Evolutionary conservation across 306 rosid genomes (phyloP).

Genomic region (Begonia loranthoides): DNA sequence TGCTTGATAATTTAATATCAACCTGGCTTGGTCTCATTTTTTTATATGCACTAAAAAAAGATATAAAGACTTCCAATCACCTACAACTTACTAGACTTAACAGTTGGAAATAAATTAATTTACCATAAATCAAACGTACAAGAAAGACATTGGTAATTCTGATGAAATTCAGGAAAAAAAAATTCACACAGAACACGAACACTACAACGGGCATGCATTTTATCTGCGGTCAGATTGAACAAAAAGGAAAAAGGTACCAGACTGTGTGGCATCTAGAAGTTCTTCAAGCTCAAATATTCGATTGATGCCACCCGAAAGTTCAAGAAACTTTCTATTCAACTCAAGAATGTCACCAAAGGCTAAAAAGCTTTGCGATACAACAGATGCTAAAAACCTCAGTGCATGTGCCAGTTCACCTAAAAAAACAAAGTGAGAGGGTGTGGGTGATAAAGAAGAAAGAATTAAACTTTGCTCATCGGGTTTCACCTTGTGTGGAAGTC

Average conservation of each 20-base stretch:
- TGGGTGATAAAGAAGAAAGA: slow-evolving; percentile 6
- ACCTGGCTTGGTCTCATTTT: too few relatives aligned
- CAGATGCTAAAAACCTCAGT: slow-evolving; percentile 92
- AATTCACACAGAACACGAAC: too few relatives aligned
- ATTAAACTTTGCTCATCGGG: slow-evolving; percentile 1
- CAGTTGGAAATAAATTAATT: background rate
- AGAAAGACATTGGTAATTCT: background rate
- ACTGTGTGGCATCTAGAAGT: slow-evolving; percentile 66
- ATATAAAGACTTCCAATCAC: too few relatives aligned
- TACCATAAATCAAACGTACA: background rate
- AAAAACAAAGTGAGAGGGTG: slow-evolving; percentile 6
- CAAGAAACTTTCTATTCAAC: slow-evolving; percentile 73
- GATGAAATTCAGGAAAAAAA: too few relatives aligned
- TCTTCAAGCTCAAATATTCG: slow-evolving; percentile 94
- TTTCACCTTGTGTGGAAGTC: slow-evolving; percentile 68
- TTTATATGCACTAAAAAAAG: too few relatives aligned
- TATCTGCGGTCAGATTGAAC: background rate
- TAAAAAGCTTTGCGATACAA: slow-evolving; percentile 96
- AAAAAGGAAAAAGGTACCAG: slow-evolving; percentile 37
- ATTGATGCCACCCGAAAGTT: slow-evolving; percentile 87
- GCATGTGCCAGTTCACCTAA: slow-evolving; percentile 98
- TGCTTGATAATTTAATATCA: too few relatives aligned
- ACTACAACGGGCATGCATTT: too few relatives aligned
- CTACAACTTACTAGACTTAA: too few relatives aligned
- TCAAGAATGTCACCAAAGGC: slow-evolving; percentile 99